phyloP scores from a whole-genome alignment of 176 grass and related monocot genomes.

The Aegilops umbellulata region DNA sequence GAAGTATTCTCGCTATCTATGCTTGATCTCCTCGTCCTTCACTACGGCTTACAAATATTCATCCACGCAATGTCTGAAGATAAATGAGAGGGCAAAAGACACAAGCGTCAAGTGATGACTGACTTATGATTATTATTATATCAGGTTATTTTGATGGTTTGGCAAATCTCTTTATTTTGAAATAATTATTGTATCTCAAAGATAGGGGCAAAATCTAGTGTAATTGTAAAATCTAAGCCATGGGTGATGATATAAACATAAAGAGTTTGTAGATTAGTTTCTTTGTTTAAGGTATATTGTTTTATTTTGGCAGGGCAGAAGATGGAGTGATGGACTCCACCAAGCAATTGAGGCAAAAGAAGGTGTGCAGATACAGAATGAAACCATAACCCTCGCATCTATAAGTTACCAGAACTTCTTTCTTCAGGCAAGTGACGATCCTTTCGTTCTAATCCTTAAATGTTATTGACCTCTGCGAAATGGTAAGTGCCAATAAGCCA shows the following conservation, averaged over 20 bases:
- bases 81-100: slow-evolving; percentile 7
- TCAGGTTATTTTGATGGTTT: slow-evolving; percentile 17
- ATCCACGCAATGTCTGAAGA: not conserved
- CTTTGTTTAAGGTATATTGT: slow-evolving; percentile 17
- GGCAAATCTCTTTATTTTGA: slow-evolving; percentile 8
- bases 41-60: not conserved
- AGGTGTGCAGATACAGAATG: slow-evolving; percentile 89
- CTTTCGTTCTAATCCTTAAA: slow-evolving; percentile 14
- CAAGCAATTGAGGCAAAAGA: slow-evolving; percentile 99
- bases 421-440: slow-evolving; percentile 68
- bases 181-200: not conserved
- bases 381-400: slow-evolving; percentile 96
- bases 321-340: slow-evolving; percentile 99
- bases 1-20: no score
- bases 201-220: not conserved
- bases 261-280: slow-evolving; percentile 2
- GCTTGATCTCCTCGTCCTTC: no score
- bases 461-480: not conserved
- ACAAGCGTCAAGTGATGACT: not conserved
- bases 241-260: not conserved
- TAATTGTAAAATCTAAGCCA: not conserved
- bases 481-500: not conserved
- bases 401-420: slow-evolving; percentile 99
- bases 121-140: not conserved
- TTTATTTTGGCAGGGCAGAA: slow-evolving; percentile 70